These are phyloP conservation scores for Gloeopeniophorella convolvens DNA, from an alignment of 768 basidiomycete genomes.

Conservation along the genomic window DNA sequence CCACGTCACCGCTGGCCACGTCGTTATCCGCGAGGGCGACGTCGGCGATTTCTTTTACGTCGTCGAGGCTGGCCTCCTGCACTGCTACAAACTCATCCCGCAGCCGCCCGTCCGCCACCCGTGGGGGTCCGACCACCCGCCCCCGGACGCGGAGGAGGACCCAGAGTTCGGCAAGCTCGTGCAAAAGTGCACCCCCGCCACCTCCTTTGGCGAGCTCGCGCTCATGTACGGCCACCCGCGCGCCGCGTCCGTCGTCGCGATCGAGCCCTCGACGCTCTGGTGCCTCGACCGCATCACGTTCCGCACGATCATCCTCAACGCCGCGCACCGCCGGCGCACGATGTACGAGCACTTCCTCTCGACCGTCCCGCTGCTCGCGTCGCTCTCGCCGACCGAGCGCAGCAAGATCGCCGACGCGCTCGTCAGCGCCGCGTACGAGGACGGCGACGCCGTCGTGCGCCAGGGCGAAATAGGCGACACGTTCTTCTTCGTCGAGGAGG, in stretches of 20 bases:
- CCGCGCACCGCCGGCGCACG: slow-evolving; percentile 81
- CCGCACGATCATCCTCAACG: slow-evolving; percentile 93
- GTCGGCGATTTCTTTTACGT: slow-evolving; percentile 98
- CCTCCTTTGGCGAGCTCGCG: slow-evolving; percentile 92
- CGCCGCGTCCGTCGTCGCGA: slow-evolving; percentile 87
- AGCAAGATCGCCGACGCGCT: slow-evolving; percentile 98
- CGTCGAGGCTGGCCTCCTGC: slow-evolving; percentile 81
- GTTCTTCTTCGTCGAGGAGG: slow-evolving; percentile 97
- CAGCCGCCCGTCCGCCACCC: slow-evolving; percentile 43
- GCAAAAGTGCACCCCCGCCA: slow-evolving; percentile 75
- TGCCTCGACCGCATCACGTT: slow-evolving; percentile 96
- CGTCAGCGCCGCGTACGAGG: slow-evolving; percentile 70
- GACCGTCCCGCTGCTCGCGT: slow-evolving; percentile 82
- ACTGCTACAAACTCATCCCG: slow-evolving; percentile 74
- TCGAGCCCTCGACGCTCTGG: slow-evolving; percentile 83
- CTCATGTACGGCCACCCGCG: slow-evolving; percentile 98
- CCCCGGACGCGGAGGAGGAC: slow-evolving; percentile 39
- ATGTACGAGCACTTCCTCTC: slow-evolving; percentile 97
- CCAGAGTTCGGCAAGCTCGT: slow-evolving; percentile 76
- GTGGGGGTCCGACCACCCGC: slow-evolving; percentile 44
- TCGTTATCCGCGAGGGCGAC: slow-evolving; percentile 96
- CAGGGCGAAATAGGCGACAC: slow-evolving; percentile 96
- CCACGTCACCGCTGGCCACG: slow-evolving; percentile 59
- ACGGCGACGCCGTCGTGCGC: slow-evolving; percentile 82
- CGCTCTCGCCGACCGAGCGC: slow-evolving; percentile 79